Base-by-base conservation (phyloP, 164 flowering plant species). In the Paratinospora sagittata region DNA sequence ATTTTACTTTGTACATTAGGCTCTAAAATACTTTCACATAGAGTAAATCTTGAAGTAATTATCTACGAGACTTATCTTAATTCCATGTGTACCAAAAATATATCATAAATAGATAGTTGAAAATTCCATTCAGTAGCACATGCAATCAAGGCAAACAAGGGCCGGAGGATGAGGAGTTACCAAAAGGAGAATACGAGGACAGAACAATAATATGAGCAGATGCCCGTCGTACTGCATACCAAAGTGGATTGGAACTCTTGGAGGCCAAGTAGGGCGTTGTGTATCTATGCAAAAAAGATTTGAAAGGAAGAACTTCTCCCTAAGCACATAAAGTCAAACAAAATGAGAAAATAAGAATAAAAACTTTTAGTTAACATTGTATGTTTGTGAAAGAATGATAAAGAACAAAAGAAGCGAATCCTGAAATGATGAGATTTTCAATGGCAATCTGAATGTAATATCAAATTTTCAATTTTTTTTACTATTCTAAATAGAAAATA, bases 181-280 rank as follows among this genome's bases (percentile, higher is more conserved):
- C 98, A 78, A 83, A 94, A 63, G 98, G 87, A 72, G 98, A 94
- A 79, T 94, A 94, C 84, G 92, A 88, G 61, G 98, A 94, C 21
- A 94, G 86, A 68, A 94, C 97, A 69, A 94, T 92, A 21, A 94
- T 86, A 81, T 94, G 97, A 73, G 98, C 90, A 73, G 98, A 94
- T 74, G 95, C 98, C 72, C 97, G 89, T 67, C 94, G 85, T 66
- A 95, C 76, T 11, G 97, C 90, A 82, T 95, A 95, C 98, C 98
- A 95, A 70, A 95, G 87, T 68, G 96, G 95, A 81, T 77, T 86
- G 76, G 74, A 90, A 81, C 97, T 95, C 69, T 80, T 70, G 61
- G 86, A 85, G 47, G 97, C 91, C 73, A 60, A 14, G 75, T 83
- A 76, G 41, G 98, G 97, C 11, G 97, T 95, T 19, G 85, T 52